Evolutionary conservation across 495 filamentous ascomycete species (phyloP).

Genomic region (Penicilliopsis zonata): DNA sequence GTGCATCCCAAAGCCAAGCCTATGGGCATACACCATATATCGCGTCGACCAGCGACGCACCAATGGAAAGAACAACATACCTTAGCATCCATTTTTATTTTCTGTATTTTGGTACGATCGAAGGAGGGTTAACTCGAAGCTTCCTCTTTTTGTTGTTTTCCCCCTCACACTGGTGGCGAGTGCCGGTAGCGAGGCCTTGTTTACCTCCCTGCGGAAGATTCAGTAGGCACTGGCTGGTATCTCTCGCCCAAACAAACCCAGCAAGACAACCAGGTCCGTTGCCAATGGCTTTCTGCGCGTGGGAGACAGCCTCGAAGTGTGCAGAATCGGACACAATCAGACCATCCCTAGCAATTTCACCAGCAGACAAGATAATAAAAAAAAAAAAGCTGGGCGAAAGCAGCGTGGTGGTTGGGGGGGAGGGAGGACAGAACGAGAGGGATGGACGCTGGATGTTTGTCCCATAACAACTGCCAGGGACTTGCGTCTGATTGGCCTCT

Average conservation of each 20-base stretch:
- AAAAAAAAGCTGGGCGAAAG: slow-evolving; percentile 4
- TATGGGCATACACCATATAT: not conserved
- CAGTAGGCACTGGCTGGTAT: no score
- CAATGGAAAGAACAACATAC: slow-evolving; percentile 13
- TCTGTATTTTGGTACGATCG: no score
- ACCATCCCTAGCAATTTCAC: not conserved
- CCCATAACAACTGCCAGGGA: not conserved
- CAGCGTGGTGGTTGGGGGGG: slow-evolving; percentile 10
- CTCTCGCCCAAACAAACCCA: slow-evolving; percentile 18
- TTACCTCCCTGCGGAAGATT: slow-evolving; percentile 17
- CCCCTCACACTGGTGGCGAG: no score
- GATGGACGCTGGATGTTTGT: slow-evolving; percentile 1
- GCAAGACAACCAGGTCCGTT: no score
- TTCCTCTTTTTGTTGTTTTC: no score
- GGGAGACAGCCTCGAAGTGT: no score
- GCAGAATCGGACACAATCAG: no score
- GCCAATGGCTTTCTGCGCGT: not conserved
- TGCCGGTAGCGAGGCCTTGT: slow-evolving; percentile 10
- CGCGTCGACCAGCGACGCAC: not conserved
- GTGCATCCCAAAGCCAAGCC: not conserved
- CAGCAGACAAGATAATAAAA: not conserved
- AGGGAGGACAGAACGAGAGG: slow-evolving; percentile 10
- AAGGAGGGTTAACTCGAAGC: slow-evolving; percentile 6
- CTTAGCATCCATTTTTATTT: slow-evolving; percentile 35
- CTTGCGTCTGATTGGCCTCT: not conserved